Evolutionary conservation across 2,329 filamentous ascomycete genomes (phyloP).

Genomic region (Ceratocystis smalleyi): DNA sequence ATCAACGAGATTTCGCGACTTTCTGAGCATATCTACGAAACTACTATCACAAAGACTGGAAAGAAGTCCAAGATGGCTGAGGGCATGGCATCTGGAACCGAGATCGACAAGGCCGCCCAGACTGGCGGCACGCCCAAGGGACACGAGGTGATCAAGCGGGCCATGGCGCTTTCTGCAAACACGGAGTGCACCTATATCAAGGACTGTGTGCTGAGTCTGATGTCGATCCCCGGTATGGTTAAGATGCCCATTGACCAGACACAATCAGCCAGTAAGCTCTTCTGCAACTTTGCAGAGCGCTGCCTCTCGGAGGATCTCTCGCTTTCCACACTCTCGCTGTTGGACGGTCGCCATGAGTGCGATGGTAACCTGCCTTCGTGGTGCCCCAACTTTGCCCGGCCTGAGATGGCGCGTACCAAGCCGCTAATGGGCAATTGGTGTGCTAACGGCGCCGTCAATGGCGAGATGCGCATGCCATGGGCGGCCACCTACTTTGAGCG

Average conservation of each 20-base stretch:
- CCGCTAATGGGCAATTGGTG: constrained; percentile 8
- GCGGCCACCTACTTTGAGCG: constrained; percentile 16
- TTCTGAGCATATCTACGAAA: constrained; percentile 6
- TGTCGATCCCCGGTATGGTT: constrained; percentile 10
- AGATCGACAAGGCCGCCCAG: background rate
- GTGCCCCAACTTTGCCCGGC: constrained; percentile 15
- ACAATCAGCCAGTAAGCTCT: constrained; percentile 8
- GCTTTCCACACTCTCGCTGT: constrained; percentile 10
- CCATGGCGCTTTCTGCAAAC: constrained; percentile 5
- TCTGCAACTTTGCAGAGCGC: constrained; percentile 10
- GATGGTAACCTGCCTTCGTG: constrained; percentile 13
- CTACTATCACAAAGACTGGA: background rate
- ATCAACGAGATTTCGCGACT: constrained; percentile 12
- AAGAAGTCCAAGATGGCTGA: background rate
- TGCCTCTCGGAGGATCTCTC: constrained; percentile 13
- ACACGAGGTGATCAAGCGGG: constrained; percentile 1
- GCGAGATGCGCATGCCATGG: constrained; percentile 12
- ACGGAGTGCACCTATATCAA: constrained; percentile 13
- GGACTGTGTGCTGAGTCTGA: constrained; percentile 12
- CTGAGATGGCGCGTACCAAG: background rate
- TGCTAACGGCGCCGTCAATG: constrained; percentile 14
- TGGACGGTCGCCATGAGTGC: constrained; percentile 12
- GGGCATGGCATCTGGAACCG: background rate
- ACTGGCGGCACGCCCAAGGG: constrained; percentile 5
- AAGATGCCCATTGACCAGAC: constrained; percentile 3